Percentiles rank a stretch among this genome's conserved stretches.
These are phyloP conservation scores for Colletotrichum sp. DNA, from an alignment of 2,329 filamentous ascomycete species.

Conservation along the genomic window DNA sequence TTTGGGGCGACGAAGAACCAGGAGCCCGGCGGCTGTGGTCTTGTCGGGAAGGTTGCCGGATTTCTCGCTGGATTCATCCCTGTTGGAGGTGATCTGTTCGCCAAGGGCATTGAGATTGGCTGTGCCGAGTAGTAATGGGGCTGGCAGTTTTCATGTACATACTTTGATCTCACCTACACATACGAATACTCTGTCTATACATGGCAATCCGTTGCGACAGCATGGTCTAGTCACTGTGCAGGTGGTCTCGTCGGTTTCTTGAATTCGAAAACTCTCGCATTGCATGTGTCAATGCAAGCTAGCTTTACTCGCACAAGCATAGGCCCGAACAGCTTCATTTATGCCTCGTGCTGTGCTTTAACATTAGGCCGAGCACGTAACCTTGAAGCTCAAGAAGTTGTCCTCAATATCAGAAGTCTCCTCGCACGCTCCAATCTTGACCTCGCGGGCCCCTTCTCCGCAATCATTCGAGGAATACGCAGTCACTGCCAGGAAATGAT, in stretches of 20 bases:
- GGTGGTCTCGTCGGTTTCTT: not conserved
- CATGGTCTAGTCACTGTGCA: not conserved
- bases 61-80: conserved; percentile 16
- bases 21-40: conserved; percentile 11
- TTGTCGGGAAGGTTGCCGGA: conserved; percentile 7
- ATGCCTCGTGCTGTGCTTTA: not conserved
- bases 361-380: not conserved
- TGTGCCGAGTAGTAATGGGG: not conserved
- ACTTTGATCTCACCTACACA: not conserved
- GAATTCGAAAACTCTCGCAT: not conserved
- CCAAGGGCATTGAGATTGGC: conserved; percentile 12
- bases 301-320: not conserved
- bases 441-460: not conserved
- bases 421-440: not conserved
- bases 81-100: conserved; percentile 4
- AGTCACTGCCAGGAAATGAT: not conserved
- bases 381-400: not conserved
- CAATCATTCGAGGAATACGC: not conserved
- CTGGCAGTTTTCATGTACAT: not conserved
- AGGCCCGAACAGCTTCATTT: not conserved
- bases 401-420: not conserved
- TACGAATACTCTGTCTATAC: not conserved
- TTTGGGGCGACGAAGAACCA: conserved; percentile 1
- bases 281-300: not conserved
- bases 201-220: not conserved